Evolutionary conservation across 2,329 filamentous ascomycete genomes (phyloP).

Genomic region (Pseudonectria foliicola): DNA sequence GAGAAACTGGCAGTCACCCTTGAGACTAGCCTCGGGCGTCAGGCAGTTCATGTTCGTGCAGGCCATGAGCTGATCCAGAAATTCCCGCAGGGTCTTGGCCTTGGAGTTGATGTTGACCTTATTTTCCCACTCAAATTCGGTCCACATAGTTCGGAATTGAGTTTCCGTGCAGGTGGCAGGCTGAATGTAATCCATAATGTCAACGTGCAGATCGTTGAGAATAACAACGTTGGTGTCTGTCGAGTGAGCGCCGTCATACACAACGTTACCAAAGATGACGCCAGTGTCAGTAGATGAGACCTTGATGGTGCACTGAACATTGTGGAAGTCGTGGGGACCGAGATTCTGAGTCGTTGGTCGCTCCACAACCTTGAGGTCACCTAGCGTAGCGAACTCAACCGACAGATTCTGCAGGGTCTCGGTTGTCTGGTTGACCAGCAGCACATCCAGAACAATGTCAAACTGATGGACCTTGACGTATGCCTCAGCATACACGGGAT

Average conservation of each 20-base stretch:
- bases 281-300: conserved; percentile 96
- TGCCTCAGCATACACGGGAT: conserved; percentile 96
- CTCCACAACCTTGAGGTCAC: conserved; percentile 96
- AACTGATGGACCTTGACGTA: conserved; percentile 99
- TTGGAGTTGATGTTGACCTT: conserved; percentile 99
- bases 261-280: conserved; percentile 97
- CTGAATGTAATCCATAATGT: conserved; percentile 99
- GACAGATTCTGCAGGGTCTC: conserved; percentile 96
- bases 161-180: conserved; percentile 95
- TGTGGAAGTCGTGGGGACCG: conserved; percentile 92
- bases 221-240: conserved; percentile 97
- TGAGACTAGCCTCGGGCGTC: conserved; percentile 90
- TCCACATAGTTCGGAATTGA: conserved; percentile 99
- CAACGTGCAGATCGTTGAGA: conserved; percentile 93
- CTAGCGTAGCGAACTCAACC: conserved; percentile 96
- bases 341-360: conserved; percentile 94
- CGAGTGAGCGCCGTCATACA: conserved; percentile 89
- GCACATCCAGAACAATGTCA: conserved; percentile 92
- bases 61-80: conserved; percentile 91
- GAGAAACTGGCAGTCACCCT: conserved; percentile 96
- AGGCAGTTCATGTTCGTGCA: conserved; percentile 98
- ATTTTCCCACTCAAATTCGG: conserved; percentile 99
- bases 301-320: conserved; percentile 97
- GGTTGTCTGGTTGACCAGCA: conserved; percentile 93
- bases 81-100: conserved; percentile 83